Percentiles rank a stretch among this genome's conserved stretches.
Evolutionary conservation across 768 basidiomycete species (phyloP).

Genomic region (Boletus huronensis): DNA sequence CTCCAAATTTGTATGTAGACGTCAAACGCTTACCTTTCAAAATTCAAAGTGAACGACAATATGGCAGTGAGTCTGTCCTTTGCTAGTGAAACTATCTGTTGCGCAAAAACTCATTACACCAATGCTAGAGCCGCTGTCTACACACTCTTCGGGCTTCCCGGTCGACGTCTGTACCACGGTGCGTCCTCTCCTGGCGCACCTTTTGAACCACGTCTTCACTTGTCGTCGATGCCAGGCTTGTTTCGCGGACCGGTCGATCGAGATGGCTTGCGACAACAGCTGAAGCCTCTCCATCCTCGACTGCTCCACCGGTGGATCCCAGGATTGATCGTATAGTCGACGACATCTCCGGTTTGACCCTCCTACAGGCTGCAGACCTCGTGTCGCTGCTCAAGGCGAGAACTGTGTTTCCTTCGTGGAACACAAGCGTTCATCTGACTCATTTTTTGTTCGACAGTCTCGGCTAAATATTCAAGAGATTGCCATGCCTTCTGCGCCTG

Average conservation of each 20-base stretch:
- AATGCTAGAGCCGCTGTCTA: slow-evolving; percentile 22
- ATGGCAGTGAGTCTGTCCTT: slow-evolving; percentile 25
- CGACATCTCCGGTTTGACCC: slow-evolving; percentile 82
- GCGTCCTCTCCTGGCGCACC: neutral
- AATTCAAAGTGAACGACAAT: slow-evolving; percentile 17
- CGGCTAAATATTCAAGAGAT: slow-evolving; percentile 97
- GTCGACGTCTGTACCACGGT: slow-evolving; percentile 15
- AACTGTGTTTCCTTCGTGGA: neutral
- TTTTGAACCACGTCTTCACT: neutral
- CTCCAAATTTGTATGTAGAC: slow-evolving; percentile 17
- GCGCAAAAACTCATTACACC: neutral
- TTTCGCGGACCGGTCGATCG: slow-evolving; percentile 34
- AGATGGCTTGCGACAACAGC: slow-evolving; percentile 57
- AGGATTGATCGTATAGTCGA: slow-evolving; percentile 83
- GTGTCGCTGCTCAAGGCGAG: slow-evolving; percentile 86
- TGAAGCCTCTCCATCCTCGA: slow-evolving; percentile 39
- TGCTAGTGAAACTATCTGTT: neutral
- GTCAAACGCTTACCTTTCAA: slow-evolving; percentile 3
- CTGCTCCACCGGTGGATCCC: slow-evolving; percentile 50
- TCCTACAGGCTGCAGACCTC: slow-evolving; percentile 94
- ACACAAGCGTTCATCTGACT: neutral
- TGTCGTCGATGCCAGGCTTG: slow-evolving; percentile 14
- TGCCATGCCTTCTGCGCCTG: slow-evolving; percentile 78
- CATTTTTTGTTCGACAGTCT: slow-evolving; percentile 44
- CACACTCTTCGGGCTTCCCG: slow-evolving; percentile 18